Conservation (phyloP, 441 rosid genomes). For the Erysimum pusillum region DNA sequence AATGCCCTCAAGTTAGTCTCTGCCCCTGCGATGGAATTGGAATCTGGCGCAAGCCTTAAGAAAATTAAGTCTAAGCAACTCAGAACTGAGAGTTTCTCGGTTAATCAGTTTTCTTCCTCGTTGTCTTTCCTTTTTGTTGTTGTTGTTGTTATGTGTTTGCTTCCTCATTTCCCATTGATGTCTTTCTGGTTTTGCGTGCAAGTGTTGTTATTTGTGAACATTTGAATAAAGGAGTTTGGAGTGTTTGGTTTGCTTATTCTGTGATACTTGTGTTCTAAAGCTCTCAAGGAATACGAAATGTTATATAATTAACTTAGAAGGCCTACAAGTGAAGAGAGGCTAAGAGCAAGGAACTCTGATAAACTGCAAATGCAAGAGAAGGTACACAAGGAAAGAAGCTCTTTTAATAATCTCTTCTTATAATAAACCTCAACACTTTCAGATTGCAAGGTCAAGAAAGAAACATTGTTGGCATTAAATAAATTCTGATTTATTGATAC, state of each 20-base stretch:
- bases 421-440: background rate
- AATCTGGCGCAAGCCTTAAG: constrained; percentile 33
- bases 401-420: background rate
- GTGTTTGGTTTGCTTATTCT: constrained; percentile 25
- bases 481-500: constrained; percentile 34
- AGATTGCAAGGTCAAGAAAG: background rate
- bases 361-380: too few relatives aligned
- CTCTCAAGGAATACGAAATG: background rate
- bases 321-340: background rate
- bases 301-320: background rate
- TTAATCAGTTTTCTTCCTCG: background rate
- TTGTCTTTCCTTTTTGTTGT: background rate
- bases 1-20: constrained; percentile 56
- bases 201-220: constrained; percentile 36
- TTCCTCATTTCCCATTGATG: constrained; percentile 23
- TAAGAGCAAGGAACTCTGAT: background rate
- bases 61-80: background rate
- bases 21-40: constrained; percentile 55
- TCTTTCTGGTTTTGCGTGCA: constrained; percentile 23
- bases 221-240: constrained; percentile 25
- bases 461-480: constrained; percentile 1
- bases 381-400: background rate
- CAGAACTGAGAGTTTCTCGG: constrained; percentile 5
- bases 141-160: constrained; percentile 24
- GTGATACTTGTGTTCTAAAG: background rate